Base-by-base conservation (phyloP, 2,329 filamentous ascomycete species). In the Nemania sp. region DNA sequence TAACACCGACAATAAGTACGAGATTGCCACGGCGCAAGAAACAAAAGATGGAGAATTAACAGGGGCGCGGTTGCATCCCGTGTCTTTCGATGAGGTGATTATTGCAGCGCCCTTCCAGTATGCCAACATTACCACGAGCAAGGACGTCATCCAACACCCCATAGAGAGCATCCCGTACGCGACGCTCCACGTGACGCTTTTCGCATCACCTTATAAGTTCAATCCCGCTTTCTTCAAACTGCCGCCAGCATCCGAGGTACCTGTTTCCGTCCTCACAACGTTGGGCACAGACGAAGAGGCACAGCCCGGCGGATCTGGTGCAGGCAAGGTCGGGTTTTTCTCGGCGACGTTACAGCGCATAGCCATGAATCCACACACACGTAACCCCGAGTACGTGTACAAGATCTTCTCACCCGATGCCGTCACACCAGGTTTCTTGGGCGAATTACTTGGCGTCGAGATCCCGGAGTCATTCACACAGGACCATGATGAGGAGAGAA, bases 91-190 rank as follows among this genome's bases (percentile, higher is more conserved):
- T 74, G 86, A 89, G 48, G 85, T 99, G 18, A 81, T 99, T 60
- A 82, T 99, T 25, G 92, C 95, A 3, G 85, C 87, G 0, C 95
- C 95, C 0, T 87, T 89, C 71, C 94, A 99, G 70, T 96, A 88
- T 73, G 87, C 91, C 57, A 80, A 84, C 59, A 89, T 98, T 68
- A 77, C 80, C 48, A 58, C 55, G 9, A 39, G 45, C 20, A 39
- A 57, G 9, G 39, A 55, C 2, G 77, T 96, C 21, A 83, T 93
- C 15, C 89, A 91, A 55, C 80, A 83, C 34, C 75, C 78, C 3
- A 92, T 96, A 1, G 90, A 95, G 66, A 75, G 84, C 47, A 88
- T 97, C n/a, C 90, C 91, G 0, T 99, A 97, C 73, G 90, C 92
- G 2, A 84, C 85, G 49, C 83, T 98, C 0, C 89, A 98, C 71